Conservation (phyloP, 2,329 filamentous ascomycete species). For the Akanthomyces muscarius region DNA sequence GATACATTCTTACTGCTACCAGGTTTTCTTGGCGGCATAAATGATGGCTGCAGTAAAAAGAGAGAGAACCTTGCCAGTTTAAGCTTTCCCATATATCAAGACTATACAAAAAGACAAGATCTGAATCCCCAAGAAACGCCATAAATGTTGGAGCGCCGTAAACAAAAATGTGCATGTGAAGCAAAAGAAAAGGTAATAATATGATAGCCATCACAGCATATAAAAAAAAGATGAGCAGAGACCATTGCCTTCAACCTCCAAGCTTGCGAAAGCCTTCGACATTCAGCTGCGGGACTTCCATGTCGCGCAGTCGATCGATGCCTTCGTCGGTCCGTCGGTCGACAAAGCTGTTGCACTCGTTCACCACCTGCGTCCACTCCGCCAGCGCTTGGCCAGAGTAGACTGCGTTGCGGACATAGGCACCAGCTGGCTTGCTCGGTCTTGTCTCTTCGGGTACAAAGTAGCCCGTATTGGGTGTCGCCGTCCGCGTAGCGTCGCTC, state of each 20-base stretch:
- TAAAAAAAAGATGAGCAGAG: not conserved
- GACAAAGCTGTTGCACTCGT: slow-evolving; percentile 77
- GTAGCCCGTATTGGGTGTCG: slow-evolving; percentile 13
- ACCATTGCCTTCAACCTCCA: slow-evolving; percentile 25
- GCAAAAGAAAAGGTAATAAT: not conserved
- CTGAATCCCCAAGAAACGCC: slow-evolving; percentile 3
- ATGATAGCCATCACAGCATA: not conserved
- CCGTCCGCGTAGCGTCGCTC: slow-evolving; percentile 18
- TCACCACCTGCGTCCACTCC: slow-evolving; percentile 72
- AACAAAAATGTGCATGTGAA: not conserved
- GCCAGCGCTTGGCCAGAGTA: slow-evolving; percentile 71
- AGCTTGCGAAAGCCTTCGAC: slow-evolving; percentile 41
- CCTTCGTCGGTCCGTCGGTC: slow-evolving; percentile 73
- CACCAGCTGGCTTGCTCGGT: slow-evolving; percentile 44
- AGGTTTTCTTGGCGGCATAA: not conserved
- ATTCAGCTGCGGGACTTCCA: slow-evolving; percentile 52
- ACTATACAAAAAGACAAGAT: slow-evolving; percentile 1
- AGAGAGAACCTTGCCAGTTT: not conserved
- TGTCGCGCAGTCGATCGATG: slow-evolving; percentile 58
- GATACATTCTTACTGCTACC: not conserved
- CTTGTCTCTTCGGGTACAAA: slow-evolving; percentile 26
- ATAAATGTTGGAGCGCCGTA: not conserved
- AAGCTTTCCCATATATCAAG: slow-evolving; percentile 5
- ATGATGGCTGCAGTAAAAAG: not conserved
- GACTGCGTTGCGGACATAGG: slow-evolving; percentile 45